Base-by-base conservation (phyloP, 371 early-diverging fungal species). In the Vairimorpha necatrix region DNA sequence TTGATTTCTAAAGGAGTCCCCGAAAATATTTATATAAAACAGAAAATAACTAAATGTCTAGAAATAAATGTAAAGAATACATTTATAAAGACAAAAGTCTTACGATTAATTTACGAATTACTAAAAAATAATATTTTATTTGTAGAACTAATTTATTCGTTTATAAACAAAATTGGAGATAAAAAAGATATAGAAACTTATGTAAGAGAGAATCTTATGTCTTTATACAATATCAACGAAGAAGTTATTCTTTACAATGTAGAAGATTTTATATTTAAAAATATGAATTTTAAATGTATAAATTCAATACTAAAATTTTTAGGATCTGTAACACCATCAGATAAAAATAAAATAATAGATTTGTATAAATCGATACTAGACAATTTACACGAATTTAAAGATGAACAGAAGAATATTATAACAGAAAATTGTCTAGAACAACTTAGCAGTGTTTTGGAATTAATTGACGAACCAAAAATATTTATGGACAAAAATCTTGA, bases 201-300 rank as follows among this genome's bases (percentile, higher is more conserved):
- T 39, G 63, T 78, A 32, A 14, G 47, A 26, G 71, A 73, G 42
- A 58, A 66, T 56, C 20, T 61, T 2, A 60, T 24, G 34, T 34
- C 36, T 36, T 22, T 76, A 28, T 62, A 69, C 50, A 24, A 42
- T 18, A 28, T 33, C 20, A 24, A 73, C 26, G 60, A 74, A 28
- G 67, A 80, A 28, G 11, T 18, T 7, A 39, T 80, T 42, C 26
- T 80, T 9, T 50, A 63, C 4, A 71, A 69, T 58, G 11, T 80
- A 3, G 80, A 80, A 53, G 80, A 80, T 66, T 80, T 77, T 62
- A 76, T 72, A 50, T 77, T 65, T 58, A 80, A 80, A 61, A 80
- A 80, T 56, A 73, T 67, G 26, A 53, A 28, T 50, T 80, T 77
- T 46, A 67, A 73, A n/a, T 56, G 60, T 24, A 77, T 54, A 24